Percentiles rank a stretch among this genome's conserved stretches.
Conservation (phyloP, 2,329 filamentous ascomycete species). For the Sporothrix euskadiensis region DNA sequence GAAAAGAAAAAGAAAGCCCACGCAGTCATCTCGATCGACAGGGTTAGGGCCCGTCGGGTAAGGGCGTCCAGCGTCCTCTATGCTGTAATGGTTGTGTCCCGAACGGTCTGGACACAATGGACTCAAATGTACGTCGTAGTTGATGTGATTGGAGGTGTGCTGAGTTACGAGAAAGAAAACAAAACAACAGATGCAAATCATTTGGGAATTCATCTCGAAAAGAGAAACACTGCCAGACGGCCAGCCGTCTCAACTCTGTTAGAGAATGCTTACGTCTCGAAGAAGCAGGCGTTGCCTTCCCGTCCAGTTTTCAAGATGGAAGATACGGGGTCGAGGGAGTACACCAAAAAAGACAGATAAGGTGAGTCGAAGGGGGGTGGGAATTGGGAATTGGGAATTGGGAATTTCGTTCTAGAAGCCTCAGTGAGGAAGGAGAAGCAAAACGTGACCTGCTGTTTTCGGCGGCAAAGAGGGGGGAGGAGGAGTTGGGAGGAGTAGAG, state of each 20-base stretch:
- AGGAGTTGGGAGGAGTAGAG: neutral
- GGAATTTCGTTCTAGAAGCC: constrained; percentile 14
- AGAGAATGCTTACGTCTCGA: neutral
- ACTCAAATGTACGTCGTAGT: neutral
- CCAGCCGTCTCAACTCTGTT: constrained; percentile 5
- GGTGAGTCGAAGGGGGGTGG: neutral
- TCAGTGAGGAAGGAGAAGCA: neutral
- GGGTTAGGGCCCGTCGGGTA: neutral
- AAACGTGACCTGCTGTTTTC: constrained; percentile 21
- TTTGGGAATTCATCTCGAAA: neutral
- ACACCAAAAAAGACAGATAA: neutral
- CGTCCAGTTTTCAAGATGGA: neutral
- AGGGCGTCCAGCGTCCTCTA: neutral
- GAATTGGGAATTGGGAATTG: too few relatives aligned
- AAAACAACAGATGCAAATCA: neutral
- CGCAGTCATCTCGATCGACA: constrained; percentile 14
- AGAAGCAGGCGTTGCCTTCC: neutral
- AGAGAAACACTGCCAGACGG: neutral
- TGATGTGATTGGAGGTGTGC: neutral
- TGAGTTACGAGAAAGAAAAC: neutral
- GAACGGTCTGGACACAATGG: neutral
- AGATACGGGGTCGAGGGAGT: neutral
- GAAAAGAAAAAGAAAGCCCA: neutral
- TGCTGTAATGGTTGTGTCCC: neutral
- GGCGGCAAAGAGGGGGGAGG: neutral